A percentile compares a stretch with the other conserved stretches of the same genome.
These are phyloP conservation scores for Thoreauomyces humboldtii DNA, from an alignment of 192 early-diverging fungal species.

Conservation along the genomic window DNA sequence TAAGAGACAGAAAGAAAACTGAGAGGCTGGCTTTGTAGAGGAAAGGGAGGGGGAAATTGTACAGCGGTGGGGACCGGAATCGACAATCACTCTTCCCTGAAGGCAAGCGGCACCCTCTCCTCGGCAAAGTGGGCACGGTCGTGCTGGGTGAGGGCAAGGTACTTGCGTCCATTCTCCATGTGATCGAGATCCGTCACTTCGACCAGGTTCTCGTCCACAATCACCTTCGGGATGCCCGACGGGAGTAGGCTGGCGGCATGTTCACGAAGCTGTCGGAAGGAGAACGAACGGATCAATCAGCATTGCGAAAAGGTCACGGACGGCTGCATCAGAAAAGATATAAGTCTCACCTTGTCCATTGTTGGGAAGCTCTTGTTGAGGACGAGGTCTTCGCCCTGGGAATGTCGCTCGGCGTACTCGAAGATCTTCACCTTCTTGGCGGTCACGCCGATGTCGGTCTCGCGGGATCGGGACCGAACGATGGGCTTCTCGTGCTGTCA, in stretches of 20 bases:
- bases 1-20: too few relatives aligned
- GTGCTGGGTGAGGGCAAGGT: slow-evolving; percentile 24
- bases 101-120: slow-evolving; percentile 22
- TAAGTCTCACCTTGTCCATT: slow-evolving; percentile 27
- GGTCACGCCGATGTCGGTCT: slow-evolving; percentile 24
- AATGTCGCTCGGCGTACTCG: slow-evolving; percentile 27
- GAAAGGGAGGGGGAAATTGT: too few relatives aligned
- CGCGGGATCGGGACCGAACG: slow-evolving; percentile 17
- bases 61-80: too few relatives aligned
- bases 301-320: background rate
- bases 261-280: slow-evolving; percentile 12
- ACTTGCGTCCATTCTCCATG: slow-evolving; percentile 28
- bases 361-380: slow-evolving; percentile 28
- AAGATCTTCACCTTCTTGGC: slow-evolving; percentile 29
- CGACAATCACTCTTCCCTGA: too few relatives aligned
- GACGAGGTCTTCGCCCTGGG: slow-evolving; percentile 26
- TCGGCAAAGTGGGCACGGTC: slow-evolving; percentile 27
- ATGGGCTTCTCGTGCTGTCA: slow-evolving; percentile 25
- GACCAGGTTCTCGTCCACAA: slow-evolving; percentile 25
- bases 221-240: slow-evolving; percentile 26
- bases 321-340: background rate
- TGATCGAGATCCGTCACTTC: slow-evolving; percentile 29
- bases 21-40: too few relatives aligned
- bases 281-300: background rate
- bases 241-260: slow-evolving; percentile 25